Base-by-base conservation (phyloP, 441 rosid species). In the Erodium moschatum region DNA sequence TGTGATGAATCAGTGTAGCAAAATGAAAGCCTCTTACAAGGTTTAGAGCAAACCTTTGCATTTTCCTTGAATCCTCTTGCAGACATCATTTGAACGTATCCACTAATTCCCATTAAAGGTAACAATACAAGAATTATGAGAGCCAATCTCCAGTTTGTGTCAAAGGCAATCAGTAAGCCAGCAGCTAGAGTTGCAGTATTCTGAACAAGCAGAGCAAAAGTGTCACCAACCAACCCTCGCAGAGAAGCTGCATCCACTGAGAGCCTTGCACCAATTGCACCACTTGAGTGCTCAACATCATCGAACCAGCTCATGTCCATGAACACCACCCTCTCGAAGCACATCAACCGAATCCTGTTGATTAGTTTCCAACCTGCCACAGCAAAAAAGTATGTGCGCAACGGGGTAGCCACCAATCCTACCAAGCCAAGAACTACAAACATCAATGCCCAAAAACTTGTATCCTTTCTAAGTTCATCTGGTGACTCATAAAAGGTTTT, bases 241-340 rank as follows among this genome's bases (percentile, higher is more conserved):
- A 90, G 75, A 0, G 77, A 79, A 10, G 88, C 74, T 33, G 89
- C 91, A 79, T 90, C 93, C 0, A 86, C 80, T 0, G 90, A 90
- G 67, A 90, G 68, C 66, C 93, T 83, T 67, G 91, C 86, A 12
- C 96, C 87, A 44, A 89, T 77, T 31, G 87, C 84, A 19, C 93
- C 90, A 70, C 91, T 91, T 1, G 96, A 89, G 78, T 91, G 81
- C 64, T 84, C 81, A 60, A 87, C 75, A 54, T 83, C 84, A 68
- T 91, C 92, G 40, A 89, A 88, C 97, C 96, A 92, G 40, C 88
- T 81, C 70, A 89, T 77, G 67, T 92, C 96, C 96, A 84, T 89
- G 58, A 46, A 79, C 67, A 92, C 86, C 48, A 87, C 88, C 78
- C 85, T 92, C 87, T 92, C 85, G 46, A 92, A 90, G 76, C 97